Evolutionary conservation across 805 yeast genomes (phyloP).

Genomic region (Sugiyamaella boreocaroliniensis): DNA sequence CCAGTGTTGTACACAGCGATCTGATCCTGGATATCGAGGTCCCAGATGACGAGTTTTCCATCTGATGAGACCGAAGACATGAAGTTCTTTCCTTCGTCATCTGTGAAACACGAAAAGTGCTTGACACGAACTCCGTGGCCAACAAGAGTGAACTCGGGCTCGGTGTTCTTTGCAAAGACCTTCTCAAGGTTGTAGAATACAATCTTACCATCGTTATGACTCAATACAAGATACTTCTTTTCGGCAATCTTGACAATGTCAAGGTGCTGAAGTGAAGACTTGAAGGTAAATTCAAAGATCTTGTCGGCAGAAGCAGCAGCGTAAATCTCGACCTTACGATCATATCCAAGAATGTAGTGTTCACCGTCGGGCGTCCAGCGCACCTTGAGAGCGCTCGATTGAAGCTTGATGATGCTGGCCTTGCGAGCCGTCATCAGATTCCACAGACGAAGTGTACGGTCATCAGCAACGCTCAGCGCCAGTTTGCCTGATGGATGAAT

Average conservation of each 20-base stretch:
- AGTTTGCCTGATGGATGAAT: constrained; percentile 87
- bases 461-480: constrained; percentile 84
- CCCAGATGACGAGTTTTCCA: constrained; percentile 91
- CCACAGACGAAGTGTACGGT: constrained; percentile 82
- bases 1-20: constrained; percentile 87
- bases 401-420: constrained; percentile 68
- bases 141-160: constrained; percentile 43
- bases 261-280: constrained; percentile 58
- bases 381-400: constrained; percentile 27
- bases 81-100: constrained; percentile 36
- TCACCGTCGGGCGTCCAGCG: constrained; percentile 62
- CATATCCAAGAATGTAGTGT: constrained; percentile 67
- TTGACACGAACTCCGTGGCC: constrained; percentile 88
- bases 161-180: constrained; percentile 19
- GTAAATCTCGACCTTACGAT: constrained; percentile 58
- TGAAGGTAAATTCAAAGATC: constrained; percentile 38
- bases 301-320: constrained; percentile 57
- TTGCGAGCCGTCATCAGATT: constrained; percentile 93
- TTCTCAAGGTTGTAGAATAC: constrained; percentile 44
- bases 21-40: constrained; percentile 59
- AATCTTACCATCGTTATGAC: constrained; percentile 67
- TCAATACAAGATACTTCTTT: constrained; percentile 52
- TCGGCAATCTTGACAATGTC: constrained; percentile 41
- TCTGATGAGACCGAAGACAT: constrained; percentile 81
- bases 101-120: constrained; percentile 47